Evolutionary conservation across 352 stramenopile genomes (phyloP), one percentile per base, ranked within the genome.

Genomic region (Phytophthora pluvialis): DNA sequence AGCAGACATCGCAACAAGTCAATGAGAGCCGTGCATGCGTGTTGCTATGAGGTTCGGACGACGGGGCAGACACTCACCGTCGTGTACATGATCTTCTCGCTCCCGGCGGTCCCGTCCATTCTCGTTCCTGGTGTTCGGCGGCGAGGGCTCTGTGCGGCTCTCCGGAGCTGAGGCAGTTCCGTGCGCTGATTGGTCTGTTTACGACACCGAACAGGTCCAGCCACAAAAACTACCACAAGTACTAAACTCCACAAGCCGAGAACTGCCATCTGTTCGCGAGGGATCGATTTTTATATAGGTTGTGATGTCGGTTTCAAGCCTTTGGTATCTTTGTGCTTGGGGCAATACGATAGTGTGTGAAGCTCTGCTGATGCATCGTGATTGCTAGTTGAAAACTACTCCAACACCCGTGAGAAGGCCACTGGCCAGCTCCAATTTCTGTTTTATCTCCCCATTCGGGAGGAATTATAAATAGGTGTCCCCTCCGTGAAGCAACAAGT

Each of bases 371-470:
- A 96, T 94, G 85, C 86, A 88, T 96, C 88, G 88, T 96, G 87
- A 94, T 96, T 96, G 88, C 88, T 96, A 96, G 86, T 96, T 96
- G 88, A 94, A 96, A 96, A 96, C 88, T 96, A 96, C 84, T 96
- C 88, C 88, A 96, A 96, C 74, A 83, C 84, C 75, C 73, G 88
- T 96, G 86, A 80, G 81, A 84, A 90, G 81, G 85, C 88, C 86
- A 94, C 85, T 93, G 86, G 86, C 88, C 85, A 75, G 76, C 80
- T 86, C 86, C 88, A 96, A 95, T 96, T 96, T 96, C 87, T 96
- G 88, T 86, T 90, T 77, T 76, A 72, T 85, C 84, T 89, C 76
- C 85, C 83, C 54, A 66, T 88, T 44, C 54, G 81, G 83, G 82
- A 86, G 80, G 75, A 78, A 56, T 4, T 28, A 42, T 40, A 2